phyloP scores from a whole-genome alignment of 352 stramenopile genomes.

The Pythium apleroticum region DNA sequence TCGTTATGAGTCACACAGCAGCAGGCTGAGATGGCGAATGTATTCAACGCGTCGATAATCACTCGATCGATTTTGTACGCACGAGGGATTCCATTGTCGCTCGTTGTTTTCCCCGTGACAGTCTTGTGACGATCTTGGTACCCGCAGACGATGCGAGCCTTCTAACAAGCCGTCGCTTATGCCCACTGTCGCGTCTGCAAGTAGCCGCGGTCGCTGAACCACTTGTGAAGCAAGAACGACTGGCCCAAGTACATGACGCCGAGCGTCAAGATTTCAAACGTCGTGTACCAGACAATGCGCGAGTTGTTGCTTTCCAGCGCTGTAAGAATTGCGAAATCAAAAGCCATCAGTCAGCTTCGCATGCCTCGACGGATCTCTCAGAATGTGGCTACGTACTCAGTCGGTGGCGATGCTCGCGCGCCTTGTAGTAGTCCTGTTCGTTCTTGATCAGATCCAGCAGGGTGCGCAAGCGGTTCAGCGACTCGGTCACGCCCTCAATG shows the following conservation, averaged over 20 bases:
- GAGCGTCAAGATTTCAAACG: conserved; percentile 63
- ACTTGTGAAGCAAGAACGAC: conserved; percentile 82
- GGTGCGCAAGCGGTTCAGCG: conserved; percentile 55
- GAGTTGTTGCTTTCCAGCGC: conserved; percentile 77
- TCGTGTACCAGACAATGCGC: conserved; percentile 79
- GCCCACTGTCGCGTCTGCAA: conserved; percentile 73
- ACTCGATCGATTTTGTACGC: neutral
- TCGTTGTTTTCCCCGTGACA: neutral
- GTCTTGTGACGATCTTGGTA: neutral
- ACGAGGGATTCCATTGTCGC: conserved; percentile 6
- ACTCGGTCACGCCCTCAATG: conserved; percentile 63
- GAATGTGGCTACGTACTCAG: conserved; percentile 52
- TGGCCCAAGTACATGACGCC: conserved; percentile 71
- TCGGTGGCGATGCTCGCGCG: conserved; percentile 64
- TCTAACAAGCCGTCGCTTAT: conserved; percentile 21
- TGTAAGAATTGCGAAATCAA: conserved; percentile 20
- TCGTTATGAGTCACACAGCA: neutral
- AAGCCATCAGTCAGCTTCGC: neutral
- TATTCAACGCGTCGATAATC: neutral
- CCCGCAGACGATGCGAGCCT: neutral
- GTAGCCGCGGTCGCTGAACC: conserved; percentile 77
- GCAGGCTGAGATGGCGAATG: neutral
- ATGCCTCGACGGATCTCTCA: neutral
- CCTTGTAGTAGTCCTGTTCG: conserved; percentile 79
- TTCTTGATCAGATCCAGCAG: conserved; percentile 72